phyloP scores from a whole-genome alignment of 768 basidiomycete genomes.

The Hericium rajendrae region DNA sequence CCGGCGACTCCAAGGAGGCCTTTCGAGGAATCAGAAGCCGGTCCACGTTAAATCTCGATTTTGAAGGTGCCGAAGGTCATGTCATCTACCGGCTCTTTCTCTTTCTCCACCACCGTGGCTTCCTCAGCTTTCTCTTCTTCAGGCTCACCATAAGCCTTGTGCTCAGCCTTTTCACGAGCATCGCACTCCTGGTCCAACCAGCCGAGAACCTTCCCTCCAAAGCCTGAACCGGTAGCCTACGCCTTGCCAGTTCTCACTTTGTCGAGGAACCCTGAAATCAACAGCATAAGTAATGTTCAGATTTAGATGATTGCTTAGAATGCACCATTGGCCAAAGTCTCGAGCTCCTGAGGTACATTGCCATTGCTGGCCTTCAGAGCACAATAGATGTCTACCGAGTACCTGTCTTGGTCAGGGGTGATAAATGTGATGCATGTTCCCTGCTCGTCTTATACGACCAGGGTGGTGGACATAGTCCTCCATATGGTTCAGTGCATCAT shows the following conservation, averaged over 20 bases:
- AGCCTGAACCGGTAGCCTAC: constrained; percentile 88
- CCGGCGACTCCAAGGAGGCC: constrained; percentile 61
- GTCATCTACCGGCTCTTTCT: constrained; percentile 45
- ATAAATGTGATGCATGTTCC: constrained; percentile 98
- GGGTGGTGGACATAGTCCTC: constrained; percentile 99
- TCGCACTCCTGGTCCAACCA: constrained; percentile 92
- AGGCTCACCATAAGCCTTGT: constrained; percentile 92
- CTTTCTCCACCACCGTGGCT: constrained; percentile 26
- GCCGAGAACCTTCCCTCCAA: constrained; percentile 96
- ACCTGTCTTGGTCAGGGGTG: constrained; percentile 93
- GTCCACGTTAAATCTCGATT: constrained; percentile 93
- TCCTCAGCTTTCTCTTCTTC: constrained; percentile 66
- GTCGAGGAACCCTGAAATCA: constrained; percentile 74
- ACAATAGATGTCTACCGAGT: constrained; percentile 91
- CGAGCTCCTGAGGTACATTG: constrained; percentile 72
- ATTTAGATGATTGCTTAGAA: background rate
- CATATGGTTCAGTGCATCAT: constrained; percentile 99
- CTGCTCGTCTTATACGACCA: constrained; percentile 92
- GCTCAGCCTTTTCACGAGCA: constrained; percentile 87
- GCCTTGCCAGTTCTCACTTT: constrained; percentile 95
- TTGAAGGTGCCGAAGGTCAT: constrained; percentile 95
- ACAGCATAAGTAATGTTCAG: constrained; percentile 1
- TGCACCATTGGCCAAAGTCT: constrained; percentile 83
- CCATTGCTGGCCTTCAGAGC: constrained; percentile 92
- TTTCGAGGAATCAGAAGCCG: constrained; percentile 90